A percentile compares a stretch with the other conserved stretches of the same genome.
These are phyloP conservation scores for Monilinia laxa DNA, from an alignment of 2,329 filamentous ascomycete genomes.

Conservation along the genomic window DNA sequence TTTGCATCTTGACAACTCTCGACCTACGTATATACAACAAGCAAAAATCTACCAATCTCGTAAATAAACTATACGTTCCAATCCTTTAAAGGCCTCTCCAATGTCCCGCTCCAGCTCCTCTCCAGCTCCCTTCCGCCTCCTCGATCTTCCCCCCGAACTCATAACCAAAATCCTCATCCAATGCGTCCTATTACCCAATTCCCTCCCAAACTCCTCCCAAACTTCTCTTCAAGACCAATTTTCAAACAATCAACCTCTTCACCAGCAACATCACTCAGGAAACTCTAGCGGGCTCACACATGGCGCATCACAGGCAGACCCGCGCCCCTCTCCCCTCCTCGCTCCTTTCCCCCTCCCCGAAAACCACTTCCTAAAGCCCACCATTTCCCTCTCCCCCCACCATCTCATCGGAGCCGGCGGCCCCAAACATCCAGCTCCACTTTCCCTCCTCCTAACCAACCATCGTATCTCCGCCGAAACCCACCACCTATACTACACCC, in stretches of 20 bases:
- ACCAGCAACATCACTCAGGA: background rate
- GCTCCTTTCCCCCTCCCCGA: slow-evolving; percentile 13
- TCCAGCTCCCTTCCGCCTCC: slow-evolving; percentile 21
- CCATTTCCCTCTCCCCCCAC: background rate
- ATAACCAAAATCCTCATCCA: slow-evolving; percentile 35
- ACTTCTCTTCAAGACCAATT: too few species aligned
- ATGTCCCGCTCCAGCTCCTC: background rate
- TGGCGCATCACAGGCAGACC: too few species aligned
- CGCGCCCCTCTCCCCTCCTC: background rate
- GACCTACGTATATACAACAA: background rate
- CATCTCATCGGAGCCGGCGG: background rate
- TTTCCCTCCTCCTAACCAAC: slow-evolving; percentile 33
- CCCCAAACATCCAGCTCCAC: slow-evolving; percentile 24
- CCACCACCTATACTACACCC: slow-evolving; percentile 34
- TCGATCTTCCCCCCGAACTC: slow-evolving; percentile 38
- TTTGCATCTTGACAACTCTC: too few species aligned
- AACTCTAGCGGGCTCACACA: too few species aligned
- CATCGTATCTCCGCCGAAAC: slow-evolving; percentile 36
- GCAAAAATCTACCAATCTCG: background rate
- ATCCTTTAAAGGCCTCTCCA: background rate
- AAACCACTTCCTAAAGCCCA: background rate
- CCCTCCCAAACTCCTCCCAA: background rate
- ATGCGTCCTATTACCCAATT: slow-evolving; percentile 22
- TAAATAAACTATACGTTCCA: background rate
- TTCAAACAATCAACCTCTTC: background rate